Conservation (phyloP, 2,329 filamentous ascomycete species). For the Stemphylium lycopersici region DNA sequence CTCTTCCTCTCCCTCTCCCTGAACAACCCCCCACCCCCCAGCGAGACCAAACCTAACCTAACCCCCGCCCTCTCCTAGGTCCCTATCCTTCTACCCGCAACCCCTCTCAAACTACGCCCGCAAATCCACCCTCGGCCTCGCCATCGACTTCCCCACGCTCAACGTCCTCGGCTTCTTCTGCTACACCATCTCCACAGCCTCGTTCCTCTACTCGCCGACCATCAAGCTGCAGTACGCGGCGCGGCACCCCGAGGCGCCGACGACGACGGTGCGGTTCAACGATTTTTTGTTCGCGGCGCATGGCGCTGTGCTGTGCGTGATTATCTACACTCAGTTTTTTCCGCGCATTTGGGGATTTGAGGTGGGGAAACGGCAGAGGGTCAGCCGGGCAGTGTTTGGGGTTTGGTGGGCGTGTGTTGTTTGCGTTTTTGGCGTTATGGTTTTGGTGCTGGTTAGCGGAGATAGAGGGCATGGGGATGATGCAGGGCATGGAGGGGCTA, state of each 20-base stretch:
- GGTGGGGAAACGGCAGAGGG: conserved; percentile 59
- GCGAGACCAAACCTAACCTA: neutral
- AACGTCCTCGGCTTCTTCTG: conserved; percentile 74
- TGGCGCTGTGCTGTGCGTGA: conserved; percentile 71
- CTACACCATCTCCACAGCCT: conserved; percentile 76
- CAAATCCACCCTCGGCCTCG: conserved; percentile 79
- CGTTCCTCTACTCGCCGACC: conserved; percentile 78
- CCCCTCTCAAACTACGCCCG: conserved; percentile 78
- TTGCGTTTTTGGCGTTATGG: conserved; percentile 63
- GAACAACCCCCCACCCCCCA: no score
- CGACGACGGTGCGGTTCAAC: conserved; percentile 86
- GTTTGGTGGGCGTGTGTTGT: conserved; percentile 72
- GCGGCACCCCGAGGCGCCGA: conserved; percentile 73
- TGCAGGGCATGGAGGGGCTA: conserved; percentile 54
- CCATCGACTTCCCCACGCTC: conserved; percentile 83
- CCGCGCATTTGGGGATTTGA: conserved; percentile 77
- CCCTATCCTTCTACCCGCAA: conserved; percentile 91
- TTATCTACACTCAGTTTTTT: conserved; percentile 81
- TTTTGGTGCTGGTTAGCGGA: conserved; percentile 56
- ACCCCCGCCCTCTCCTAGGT: conserved; percentile 58
- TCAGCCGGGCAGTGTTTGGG: conserved; percentile 68
- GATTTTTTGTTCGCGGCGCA: conserved; percentile 88
- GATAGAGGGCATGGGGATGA: conserved; percentile 46
- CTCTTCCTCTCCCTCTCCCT: neutral
- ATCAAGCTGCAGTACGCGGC: conserved; percentile 84